phyloP scores from a whole-genome alignment of 1,139 yeast genomes.

The Wickerhamomyces sp. region DNA sequence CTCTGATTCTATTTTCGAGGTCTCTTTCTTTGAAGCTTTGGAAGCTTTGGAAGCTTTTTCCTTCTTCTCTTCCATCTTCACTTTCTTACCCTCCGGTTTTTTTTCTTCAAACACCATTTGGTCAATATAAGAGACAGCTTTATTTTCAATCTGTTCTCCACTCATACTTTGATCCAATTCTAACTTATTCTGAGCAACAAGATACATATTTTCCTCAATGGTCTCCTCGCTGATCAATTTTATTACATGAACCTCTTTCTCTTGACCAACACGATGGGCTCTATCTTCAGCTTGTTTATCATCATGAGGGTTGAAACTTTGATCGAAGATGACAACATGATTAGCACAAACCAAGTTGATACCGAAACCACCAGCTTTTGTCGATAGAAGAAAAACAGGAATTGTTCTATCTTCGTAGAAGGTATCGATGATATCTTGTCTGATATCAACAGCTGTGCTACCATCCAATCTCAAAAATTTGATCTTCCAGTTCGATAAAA shows the following conservation, averaged over 20 bases:
- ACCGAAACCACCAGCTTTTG: constrained; percentile 97
- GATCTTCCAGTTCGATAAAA: constrained; percentile 58
- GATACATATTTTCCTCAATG: constrained; percentile 84
- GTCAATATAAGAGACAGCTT: constrained; percentile 19
- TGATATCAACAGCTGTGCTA: constrained; percentile 83
- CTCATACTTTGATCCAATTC: constrained; percentile 56
- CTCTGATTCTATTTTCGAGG: too few species aligned
- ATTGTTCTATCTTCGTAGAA: constrained; percentile 79
- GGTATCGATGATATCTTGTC: constrained; percentile 88
- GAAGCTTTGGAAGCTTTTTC: too few species aligned
- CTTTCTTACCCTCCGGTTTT: neutral
- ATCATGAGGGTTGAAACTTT: constrained; percentile 95
- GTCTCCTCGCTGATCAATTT: constrained; percentile 71
- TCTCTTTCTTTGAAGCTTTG: too few species aligned
- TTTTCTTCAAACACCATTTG: constrained; percentile 19
- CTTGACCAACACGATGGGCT: constrained; percentile 97
- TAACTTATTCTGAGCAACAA: constrained; percentile 83
- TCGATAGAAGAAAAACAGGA: constrained; percentile 82
- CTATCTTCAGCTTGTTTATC: constrained; percentile 98
- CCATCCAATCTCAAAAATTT: constrained; percentile 89
- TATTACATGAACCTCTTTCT: constrained; percentile 76
- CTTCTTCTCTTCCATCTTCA: neutral
- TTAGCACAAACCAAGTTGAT: constrained; percentile 94
- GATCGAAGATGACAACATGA: constrained; percentile 85
- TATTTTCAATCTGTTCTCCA: constrained; percentile 24